These are phyloP conservation scores for Podaxis sp. DNA, from an alignment of 768 basidiomycete species.

Conservation along the genomic window DNA sequence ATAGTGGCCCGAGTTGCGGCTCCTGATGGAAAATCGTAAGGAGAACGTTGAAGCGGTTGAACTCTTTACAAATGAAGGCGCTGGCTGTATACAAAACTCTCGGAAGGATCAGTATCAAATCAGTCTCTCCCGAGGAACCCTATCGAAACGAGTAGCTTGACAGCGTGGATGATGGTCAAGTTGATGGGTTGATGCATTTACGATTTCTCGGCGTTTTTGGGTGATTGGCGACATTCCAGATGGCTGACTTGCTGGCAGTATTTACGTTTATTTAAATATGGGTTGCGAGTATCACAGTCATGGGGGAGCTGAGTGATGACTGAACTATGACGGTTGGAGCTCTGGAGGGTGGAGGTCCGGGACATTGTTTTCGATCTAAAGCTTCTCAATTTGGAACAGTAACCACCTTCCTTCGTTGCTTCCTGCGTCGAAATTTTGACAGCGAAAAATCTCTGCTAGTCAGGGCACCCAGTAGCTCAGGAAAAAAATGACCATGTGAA, in stretches of 20 bases:
- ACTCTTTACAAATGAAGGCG: slow-evolving; percentile 1
- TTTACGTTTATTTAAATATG: neutral
- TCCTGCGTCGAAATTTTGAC: neutral
- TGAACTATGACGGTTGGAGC: neutral
- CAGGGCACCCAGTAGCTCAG: neutral
- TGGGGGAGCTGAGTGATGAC: neutral
- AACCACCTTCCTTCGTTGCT: neutral
- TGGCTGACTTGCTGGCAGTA: neutral
- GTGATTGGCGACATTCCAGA: neutral
- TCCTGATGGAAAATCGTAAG: neutral
- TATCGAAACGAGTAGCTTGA: neutral
- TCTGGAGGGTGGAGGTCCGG: neutral
- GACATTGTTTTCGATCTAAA: neutral
- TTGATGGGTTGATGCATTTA: neutral
- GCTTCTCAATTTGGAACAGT: neutral
- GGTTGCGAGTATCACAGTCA: neutral
- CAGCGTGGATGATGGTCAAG: neutral
- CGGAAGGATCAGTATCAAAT: neutral
- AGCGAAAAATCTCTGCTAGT: neutral
- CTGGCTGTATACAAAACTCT: neutral
- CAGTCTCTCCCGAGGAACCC: neutral
- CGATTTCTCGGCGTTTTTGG: neutral
- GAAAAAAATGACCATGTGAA: neutral
- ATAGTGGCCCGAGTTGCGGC: neutral
- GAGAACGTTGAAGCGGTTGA: neutral